Evolutionary conservation across 345 rosid genomes (phyloP).

Genomic region (Orychophragmus violaceus): DNA sequence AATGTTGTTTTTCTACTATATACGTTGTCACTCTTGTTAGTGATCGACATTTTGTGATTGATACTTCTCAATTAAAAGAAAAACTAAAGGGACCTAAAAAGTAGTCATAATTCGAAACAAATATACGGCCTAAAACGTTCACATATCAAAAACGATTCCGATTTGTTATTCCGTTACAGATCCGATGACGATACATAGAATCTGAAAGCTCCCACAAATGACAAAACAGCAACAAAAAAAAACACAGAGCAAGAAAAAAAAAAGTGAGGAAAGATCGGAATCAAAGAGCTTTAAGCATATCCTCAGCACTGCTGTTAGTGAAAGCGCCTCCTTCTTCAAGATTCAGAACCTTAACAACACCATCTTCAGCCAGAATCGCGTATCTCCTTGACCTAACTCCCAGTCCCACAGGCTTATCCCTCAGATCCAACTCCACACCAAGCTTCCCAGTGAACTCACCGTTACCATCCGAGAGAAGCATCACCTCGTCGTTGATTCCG

Average conservation of each 20-base stretch:
- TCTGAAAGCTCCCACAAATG: neutral
- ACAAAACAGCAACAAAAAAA: neutral
- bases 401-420: constrained; percentile 70
- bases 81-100: no score
- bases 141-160: no score
- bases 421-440: constrained; percentile 77
- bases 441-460: constrained; percentile 71
- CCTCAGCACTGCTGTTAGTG: constrained; percentile 76
- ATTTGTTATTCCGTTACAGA: neutral
- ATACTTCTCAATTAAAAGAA: neutral
- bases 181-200: neutral
- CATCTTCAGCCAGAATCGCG: constrained; percentile 72
- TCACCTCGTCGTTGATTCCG: constrained; percentile 65
- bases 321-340: constrained; percentile 93
- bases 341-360: constrained; percentile 72
- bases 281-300: constrained; percentile 68
- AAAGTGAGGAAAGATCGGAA: no score
- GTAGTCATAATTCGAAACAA: neutral
- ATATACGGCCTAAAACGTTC: neutral
- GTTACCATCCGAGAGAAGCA: constrained; percentile 67
- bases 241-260: neutral
- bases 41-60: no score
- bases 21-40: no score
- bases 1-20: neutral
- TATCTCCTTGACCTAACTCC: constrained; percentile 79